These are phyloP conservation scores for Phascolomyces articulosus DNA, from an alignment of 371 early-diverging fungal genomes.

Conservation along the genomic window DNA sequence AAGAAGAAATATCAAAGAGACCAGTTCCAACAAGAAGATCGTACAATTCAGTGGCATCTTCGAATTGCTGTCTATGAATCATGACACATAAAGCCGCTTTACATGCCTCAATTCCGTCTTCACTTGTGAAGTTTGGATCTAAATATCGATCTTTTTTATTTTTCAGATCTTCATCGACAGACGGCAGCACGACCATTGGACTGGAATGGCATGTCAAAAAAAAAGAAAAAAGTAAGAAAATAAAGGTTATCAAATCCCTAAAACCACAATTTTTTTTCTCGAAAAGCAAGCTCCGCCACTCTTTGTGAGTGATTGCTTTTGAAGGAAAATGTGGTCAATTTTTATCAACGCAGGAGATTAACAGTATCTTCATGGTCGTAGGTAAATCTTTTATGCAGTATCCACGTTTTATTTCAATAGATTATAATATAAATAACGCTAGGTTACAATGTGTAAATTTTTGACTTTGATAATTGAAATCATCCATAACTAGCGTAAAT, in stretches of 20 bases:
- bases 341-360: too few species aligned
- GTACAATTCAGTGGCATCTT: not conserved
- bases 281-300: not conserved
- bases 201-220: not conserved
- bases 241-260: not conserved
- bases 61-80: not conserved
- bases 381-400: too few species aligned
- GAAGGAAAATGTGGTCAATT: not conserved
- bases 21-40: not conserved
- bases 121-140: not conserved
- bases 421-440: too few species aligned
- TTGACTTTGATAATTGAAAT: too few species aligned
- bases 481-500: too few species aligned
- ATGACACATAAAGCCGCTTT: not conserved
- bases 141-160: not conserved
- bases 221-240: not conserved
- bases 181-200: not conserved
- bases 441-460: too few species aligned
- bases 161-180: not conserved
- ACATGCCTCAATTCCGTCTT: not conserved
- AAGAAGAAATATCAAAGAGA: not conserved
- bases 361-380: too few species aligned
- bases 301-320: too few species aligned
- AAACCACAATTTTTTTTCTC: not conserved
- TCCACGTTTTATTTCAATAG: too few species aligned